phyloP scores from a whole-genome alignment of 179 eudicot genomes.

The Spinacia oleracea region DNA sequence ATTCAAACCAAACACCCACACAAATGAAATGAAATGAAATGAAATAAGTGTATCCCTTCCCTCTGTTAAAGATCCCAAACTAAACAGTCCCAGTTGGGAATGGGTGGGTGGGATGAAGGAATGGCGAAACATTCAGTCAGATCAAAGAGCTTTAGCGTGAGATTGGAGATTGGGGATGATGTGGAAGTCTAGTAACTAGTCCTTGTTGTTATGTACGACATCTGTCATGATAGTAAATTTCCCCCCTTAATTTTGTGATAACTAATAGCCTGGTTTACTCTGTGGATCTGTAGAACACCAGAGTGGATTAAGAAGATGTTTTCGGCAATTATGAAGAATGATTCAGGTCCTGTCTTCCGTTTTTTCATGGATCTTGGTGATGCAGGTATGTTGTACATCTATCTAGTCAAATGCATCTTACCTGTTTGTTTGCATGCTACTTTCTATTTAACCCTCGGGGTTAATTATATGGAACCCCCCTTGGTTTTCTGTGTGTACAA shows the following conservation, averaged over 20 bases:
- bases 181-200: neutral
- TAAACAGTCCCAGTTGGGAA: too few relatives aligned
- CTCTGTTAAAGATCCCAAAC: neutral
- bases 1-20: neutral
- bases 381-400: conserved; percentile 59
- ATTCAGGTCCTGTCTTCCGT: conserved; percentile 86
- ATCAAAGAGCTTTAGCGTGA: neutral
- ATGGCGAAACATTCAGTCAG: neutral
- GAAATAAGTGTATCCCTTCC: neutral
- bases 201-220: neutral
- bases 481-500: neutral
- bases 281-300: conserved; percentile 60
- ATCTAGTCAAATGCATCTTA: conserved; percentile 7
- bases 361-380: conserved; percentile 94
- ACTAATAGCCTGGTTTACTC: neutral
- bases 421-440: neutral
- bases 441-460: neutral
- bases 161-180: neutral
- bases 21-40: too few relatives aligned
- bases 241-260: neutral
- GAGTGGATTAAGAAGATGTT: conserved; percentile 87
- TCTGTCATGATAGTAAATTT: neutral
- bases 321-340: conserved; percentile 63
- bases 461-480: neutral
- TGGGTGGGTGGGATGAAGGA: neutral